Evolutionary conservation across 2,329 filamentous ascomycete species (phyloP), one percentile per base, ranked within the genome.

Genomic region (Fusarium aywerte): DNA sequence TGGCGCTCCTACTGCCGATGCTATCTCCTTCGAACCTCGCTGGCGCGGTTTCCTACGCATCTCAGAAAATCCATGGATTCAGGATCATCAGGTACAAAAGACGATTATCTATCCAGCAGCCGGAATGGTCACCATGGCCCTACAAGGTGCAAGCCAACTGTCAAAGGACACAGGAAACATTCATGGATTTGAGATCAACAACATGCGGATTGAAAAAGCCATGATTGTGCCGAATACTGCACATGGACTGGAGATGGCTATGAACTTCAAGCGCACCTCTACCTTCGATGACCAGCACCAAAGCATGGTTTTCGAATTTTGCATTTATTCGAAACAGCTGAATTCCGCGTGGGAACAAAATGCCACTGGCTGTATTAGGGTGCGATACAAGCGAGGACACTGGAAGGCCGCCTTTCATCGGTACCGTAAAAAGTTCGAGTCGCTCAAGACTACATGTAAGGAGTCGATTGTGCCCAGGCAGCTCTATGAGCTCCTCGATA

Each of bases 31-130:
- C 42, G 79, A 84, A 58, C 81, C 82, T 11, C 76, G 79, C 7
- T 86, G 83, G 83, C 78, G 83, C 13, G 81, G 82, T 3, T 84
- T 83, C 62, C 76, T 85, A 33, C 81, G 83, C 11, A 56, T 83
- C 8, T 76, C 77, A 1, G 83, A 86, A 68, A 82, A 83, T 45
- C 82, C 83, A 1, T 87, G 85, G 84, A 76, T 86, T 10, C 74
- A 77, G 48, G 82, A 86, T 55, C 84, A 87, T 57, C 78, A 82
- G 21, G 78, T 87, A 9, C 82, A 84, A 57, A 82, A 81, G 62
- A 80, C 81, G 2, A 80, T 81, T 31, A 74, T 86, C 16, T 86
- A 84, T 48, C 84, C 84, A 3, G 83, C 81, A 4, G 78, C 84
- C 2, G 84, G 83, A 2, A 83, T 85, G 77, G 70, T 82, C 2